Conservation (phyloP, 352 stramenopile genomes). For the Phytophthora pistaciae region DNA sequence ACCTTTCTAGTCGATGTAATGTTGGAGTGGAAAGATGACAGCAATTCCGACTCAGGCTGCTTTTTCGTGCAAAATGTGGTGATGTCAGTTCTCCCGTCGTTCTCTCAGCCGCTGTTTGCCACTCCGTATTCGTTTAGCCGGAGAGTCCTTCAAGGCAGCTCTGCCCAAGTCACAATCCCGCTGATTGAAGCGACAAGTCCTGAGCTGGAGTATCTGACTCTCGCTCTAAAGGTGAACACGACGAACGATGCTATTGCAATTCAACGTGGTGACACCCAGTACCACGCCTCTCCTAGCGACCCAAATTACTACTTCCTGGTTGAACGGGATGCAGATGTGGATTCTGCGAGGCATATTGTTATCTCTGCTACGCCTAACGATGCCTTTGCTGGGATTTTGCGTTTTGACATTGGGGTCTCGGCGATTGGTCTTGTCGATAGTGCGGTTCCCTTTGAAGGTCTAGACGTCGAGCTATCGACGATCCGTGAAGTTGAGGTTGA, state of each 20-base stretch:
- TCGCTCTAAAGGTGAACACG: slow-evolving; percentile 23
- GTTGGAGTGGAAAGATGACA: slow-evolving; percentile 17
- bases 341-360: slow-evolving; percentile 19
- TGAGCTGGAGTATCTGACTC: slow-evolving; percentile 22
- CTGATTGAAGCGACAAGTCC: slow-evolving; percentile 8
- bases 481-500: slow-evolving; percentile 37
- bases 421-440: slow-evolving; percentile 9
- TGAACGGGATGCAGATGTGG: slow-evolving; percentile 11
- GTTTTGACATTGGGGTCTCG: slow-evolving; percentile 27
- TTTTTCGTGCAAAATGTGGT: slow-evolving; percentile 18
- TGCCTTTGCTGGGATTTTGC: slow-evolving; percentile 31
- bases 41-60: slow-evolving; percentile 14
- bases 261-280: slow-evolving; percentile 13
- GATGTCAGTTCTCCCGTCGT: slow-evolving; percentile 16
- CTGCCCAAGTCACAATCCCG: slow-evolving; percentile 27
- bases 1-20: slow-evolving; percentile 27
- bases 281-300: slow-evolving; percentile 8
- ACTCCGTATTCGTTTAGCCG: slow-evolving; percentile 26
- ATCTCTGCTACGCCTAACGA: slow-evolving; percentile 26
- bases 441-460: slow-evolving; percentile 20
- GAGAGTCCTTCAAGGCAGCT: slow-evolving; percentile 28
- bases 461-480: slow-evolving; percentile 10
- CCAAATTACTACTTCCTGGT: slow-evolving; percentile 21
- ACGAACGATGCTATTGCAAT: slow-evolving; percentile 18
- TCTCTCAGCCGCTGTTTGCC: slow-evolving; percentile 14